Evolutionary conservation across 306 rosid genomes (phyloP).

Genomic region (Vachellia pachyceras): DNA sequence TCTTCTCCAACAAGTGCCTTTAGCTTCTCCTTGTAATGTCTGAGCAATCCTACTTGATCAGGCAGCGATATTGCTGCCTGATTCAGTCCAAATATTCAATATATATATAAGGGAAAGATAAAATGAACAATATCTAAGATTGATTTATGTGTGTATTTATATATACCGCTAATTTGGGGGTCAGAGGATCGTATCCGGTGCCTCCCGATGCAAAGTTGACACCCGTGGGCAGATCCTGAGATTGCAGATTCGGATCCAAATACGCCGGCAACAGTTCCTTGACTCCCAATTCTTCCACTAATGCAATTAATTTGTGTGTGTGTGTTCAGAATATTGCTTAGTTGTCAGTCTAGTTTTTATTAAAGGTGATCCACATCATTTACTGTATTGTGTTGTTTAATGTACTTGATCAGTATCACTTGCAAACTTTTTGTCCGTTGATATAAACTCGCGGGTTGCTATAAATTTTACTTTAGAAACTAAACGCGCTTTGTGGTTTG

Average conservation of each 20-base stretch:
- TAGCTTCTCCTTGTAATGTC: slow-evolving; percentile 57
- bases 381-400: too few species aligned
- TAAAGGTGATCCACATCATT: too few species aligned
- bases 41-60: slow-evolving; percentile 53
- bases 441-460: too few species aligned
- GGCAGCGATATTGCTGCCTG: slow-evolving; percentile 47
- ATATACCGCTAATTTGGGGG: slow-evolving; percentile 55
- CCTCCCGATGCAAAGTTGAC: slow-evolving; percentile 87
- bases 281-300: slow-evolving; percentile 69
- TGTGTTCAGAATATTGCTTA: too few species aligned
- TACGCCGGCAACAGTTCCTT: slow-evolving; percentile 69
- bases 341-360: too few species aligned
- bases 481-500: too few species aligned
- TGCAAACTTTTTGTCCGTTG: too few species aligned
- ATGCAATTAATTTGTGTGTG: too few species aligned
- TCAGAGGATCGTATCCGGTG: slow-evolving; percentile 74
- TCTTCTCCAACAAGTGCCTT: slow-evolving; percentile 47
- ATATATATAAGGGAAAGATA: too few species aligned
- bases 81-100: not conserved
- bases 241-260: slow-evolving; percentile 54
- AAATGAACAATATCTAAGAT: not conserved
- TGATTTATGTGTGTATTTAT: not conserved
- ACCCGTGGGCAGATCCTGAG: slow-evolving; percentile 60
- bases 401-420: too few species aligned
- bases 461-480: too few species aligned